These are phyloP conservation scores for Rhizopogon roseolus DNA, from an alignment of 768 basidiomycete genomes.

Conservation along the genomic window DNA sequence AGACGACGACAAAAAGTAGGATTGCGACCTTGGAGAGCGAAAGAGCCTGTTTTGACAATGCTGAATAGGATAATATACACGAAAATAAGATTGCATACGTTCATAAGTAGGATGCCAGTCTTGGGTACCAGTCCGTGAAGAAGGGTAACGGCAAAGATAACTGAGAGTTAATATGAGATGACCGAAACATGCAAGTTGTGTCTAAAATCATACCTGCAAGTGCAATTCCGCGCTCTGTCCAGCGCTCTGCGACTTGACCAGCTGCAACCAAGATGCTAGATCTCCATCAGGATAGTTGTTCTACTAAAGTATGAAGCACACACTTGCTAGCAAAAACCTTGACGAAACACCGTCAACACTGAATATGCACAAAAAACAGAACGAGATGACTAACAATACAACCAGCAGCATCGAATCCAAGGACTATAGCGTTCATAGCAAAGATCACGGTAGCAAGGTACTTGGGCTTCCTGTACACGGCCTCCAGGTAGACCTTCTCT, in stretches of 20 bases:
- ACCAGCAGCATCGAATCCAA: conserved; percentile 37
- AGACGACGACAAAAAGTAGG: conserved; percentile 49
- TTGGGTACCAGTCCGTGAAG: conserved; percentile 50
- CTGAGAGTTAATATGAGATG: conserved; percentile 20
- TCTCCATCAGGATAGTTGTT: neutral
- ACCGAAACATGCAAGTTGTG: neutral
- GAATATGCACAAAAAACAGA: neutral
- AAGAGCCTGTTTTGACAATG: conserved; percentile 29
- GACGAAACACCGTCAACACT: neutral
- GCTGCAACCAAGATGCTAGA: conserved; percentile 46
- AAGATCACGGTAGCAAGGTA: conserved; percentile 47
- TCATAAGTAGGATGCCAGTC: conserved; percentile 49
- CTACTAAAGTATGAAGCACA: neutral
- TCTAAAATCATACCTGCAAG: conserved; percentile 37
- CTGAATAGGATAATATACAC: neutral
- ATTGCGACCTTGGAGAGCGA: conserved; percentile 52
- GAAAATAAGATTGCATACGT: conserved; percentile 28
- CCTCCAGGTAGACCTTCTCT: conserved; percentile 61
- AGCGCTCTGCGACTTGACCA: conserved; percentile 33
- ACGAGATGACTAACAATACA: conserved; percentile 39
- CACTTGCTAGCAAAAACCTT: conserved; percentile 33
- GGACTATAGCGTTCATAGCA: conserved; percentile 41
- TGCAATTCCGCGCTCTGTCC: conserved; percentile 56
- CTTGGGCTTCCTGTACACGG: conserved; percentile 42
- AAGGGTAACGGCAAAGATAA: conserved; percentile 44